phyloP scores from a whole-genome alignment of 1,139 yeast species.

The Blastobotrys indianensis region DNA sequence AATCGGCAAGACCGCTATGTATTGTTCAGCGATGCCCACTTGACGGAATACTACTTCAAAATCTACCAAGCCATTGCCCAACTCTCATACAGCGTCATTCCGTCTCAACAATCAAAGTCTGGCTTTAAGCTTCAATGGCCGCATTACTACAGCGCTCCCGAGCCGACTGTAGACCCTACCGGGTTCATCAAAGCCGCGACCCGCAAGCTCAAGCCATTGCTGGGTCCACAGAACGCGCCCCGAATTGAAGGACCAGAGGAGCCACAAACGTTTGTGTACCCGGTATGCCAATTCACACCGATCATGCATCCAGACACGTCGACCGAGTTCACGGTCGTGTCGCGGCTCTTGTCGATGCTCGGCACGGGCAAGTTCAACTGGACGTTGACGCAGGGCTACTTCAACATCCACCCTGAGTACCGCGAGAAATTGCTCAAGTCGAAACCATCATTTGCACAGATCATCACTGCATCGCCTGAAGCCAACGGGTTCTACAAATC shows the following conservation, averaged over 20 bases:
- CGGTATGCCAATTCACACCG: constrained; percentile 89
- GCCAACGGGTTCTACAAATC: constrained; percentile 93
- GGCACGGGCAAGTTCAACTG: constrained; percentile 56
- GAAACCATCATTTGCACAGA: constrained; percentile 51
- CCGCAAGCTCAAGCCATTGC: constrained; percentile 48
- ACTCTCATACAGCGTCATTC: constrained; percentile 62
- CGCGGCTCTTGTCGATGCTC: constrained; percentile 54
- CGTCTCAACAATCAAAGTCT: constrained; percentile 15
- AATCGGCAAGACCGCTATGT: constrained; percentile 93
- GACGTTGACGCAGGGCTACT: constrained; percentile 96
- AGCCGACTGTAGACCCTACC: constrained; percentile 57
- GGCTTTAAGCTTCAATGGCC: constrained; percentile 74
- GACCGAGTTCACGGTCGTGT: constrained; percentile 71
- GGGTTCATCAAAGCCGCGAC: constrained; percentile 59
- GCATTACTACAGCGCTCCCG: constrained; percentile 42
- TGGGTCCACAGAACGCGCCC: constrained; percentile 27
- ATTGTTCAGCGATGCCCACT: constrained; percentile 48
- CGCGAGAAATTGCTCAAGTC: constrained; percentile 55
- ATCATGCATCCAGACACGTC: constrained; percentile 59
- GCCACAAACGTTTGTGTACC: constrained; percentile 71
- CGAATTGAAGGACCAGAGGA: constrained; percentile 21
- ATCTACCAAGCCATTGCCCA: constrained; percentile 63
- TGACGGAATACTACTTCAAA: constrained; percentile 67
- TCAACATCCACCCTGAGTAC: constrained; percentile 79
- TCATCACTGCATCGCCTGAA: constrained; percentile 81